Conservation (phyloP, 768 basidiomycete species). For the Chalciporus sphaerocephalus region DNA sequence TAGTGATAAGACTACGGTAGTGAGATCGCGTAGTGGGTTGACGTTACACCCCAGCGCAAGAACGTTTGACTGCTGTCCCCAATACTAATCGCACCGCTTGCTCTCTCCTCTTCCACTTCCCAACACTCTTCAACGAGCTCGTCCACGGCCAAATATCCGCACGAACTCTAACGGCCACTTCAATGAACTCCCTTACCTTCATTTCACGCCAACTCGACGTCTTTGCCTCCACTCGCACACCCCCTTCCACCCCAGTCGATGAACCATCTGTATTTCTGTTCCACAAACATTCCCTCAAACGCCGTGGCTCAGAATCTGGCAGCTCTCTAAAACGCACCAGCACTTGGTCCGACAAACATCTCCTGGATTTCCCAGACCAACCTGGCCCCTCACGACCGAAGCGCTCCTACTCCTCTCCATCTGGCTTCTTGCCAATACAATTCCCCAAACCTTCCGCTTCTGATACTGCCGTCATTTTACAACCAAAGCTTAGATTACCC, state of each 20-base stretch:
- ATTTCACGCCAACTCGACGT: constrained; percentile 81
- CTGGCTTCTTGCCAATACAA: constrained; percentile 42
- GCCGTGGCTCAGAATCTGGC: constrained; percentile 27
- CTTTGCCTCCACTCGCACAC: constrained; percentile 55
- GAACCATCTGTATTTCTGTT: constrained; percentile 32
- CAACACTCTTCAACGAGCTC: background rate
- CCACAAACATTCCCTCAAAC: constrained; percentile 20
- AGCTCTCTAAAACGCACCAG: constrained; percentile 43
- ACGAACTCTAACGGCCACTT: background rate
- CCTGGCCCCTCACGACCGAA: constrained; percentile 36
- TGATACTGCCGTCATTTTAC: constrained; percentile 35
- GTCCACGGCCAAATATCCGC: background rate
- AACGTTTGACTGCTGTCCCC: background rate
- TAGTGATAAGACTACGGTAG: too few relatives aligned
- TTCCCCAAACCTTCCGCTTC: constrained; percentile 27
- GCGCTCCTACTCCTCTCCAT: constrained; percentile 64
- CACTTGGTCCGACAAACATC: constrained; percentile 55
- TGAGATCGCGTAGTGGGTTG: too few relatives aligned
- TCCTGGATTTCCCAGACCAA: constrained; percentile 30
- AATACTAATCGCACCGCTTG: background rate
- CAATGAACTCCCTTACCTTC: constrained; percentile 80
- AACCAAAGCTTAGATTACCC: constrained; percentile 35
- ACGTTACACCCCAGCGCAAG: background rate
- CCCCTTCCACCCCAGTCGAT: constrained; percentile 51
- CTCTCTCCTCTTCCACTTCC: background rate